phyloP scores from a whole-genome alignment of 2,329 filamentous ascomycete species.

The Polychaeton citri region DNA sequence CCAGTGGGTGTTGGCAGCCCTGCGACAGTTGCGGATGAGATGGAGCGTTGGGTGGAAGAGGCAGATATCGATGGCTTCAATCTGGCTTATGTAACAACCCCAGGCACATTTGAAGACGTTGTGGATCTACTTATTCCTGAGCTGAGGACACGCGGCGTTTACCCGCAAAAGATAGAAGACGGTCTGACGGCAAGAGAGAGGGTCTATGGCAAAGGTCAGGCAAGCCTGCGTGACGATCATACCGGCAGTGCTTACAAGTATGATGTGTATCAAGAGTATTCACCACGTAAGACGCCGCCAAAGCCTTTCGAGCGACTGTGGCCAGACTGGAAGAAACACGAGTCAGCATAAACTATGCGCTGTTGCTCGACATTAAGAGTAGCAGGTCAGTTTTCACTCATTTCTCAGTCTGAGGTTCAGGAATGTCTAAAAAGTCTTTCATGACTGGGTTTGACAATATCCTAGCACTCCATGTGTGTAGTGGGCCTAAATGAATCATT shows the following conservation, averaged over 20 bases:
- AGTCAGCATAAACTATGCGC: too few relatives aligned
- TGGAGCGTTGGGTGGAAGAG: conserved; percentile 33
- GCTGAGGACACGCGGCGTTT: conserved; percentile 28
- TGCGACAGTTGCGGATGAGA: conserved; percentile 32
- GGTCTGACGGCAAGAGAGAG: conserved; percentile 34
- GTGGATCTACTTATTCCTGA: conserved; percentile 38
- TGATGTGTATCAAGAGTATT: conserved; percentile 45
- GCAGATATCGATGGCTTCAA: conserved; percentile 31
- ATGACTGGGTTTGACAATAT: too few relatives aligned
- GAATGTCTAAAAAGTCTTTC: too few relatives aligned
- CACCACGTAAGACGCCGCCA: conserved; percentile 17
- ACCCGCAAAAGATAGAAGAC: conserved; percentile 18
- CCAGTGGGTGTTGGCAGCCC: conserved; percentile 36
- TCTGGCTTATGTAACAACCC: conserved; percentile 36
- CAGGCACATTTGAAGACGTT: conserved; percentile 40
- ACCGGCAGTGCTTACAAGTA: conserved; percentile 48
- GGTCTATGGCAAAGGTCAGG: conserved; percentile 48
- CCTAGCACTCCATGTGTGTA: too few relatives aligned
- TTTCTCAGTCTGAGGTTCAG: too few relatives aligned
- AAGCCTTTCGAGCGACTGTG: not conserved
- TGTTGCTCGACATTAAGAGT: too few relatives aligned
- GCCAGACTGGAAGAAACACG: not conserved
- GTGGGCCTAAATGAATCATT: too few relatives aligned
- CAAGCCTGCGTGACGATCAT: conserved; percentile 44
- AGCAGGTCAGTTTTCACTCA: too few relatives aligned